phyloP scores from a whole-genome alignment of 139 green algal species.

The Haematococcus sp. region DNA sequence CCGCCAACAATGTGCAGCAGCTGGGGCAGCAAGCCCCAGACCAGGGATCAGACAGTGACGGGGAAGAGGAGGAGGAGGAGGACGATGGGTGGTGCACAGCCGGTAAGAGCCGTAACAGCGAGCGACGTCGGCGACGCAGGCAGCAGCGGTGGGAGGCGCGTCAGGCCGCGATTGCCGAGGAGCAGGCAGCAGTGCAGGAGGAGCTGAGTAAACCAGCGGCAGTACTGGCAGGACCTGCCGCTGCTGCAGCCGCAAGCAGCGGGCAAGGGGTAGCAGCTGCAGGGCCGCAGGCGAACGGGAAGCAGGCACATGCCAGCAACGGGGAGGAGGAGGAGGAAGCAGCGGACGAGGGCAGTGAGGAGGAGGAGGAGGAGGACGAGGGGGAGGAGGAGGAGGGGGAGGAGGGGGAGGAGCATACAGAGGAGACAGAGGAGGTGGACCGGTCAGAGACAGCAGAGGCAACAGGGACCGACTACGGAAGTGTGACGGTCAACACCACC shows the following conservation, averaged over 20 bases:
- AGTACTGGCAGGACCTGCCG: neutral
- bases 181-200: neutral
- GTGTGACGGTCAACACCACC: conserved; percentile 17
- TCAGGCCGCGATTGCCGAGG: neutral
- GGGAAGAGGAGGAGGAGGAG: conserved; percentile 34
- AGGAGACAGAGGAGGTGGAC: neutral
- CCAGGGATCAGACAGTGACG: neutral
- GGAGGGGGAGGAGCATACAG: conserved; percentile 2
- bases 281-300: neutral
- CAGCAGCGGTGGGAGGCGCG: conserved; percentile 19
- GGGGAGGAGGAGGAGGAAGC: neutral
- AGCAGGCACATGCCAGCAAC: neutral
- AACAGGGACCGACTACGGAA: neutral
- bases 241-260: neutral
- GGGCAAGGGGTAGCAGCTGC: neutral
- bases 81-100: conserved; percentile 27
- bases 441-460: neutral
- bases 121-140: conserved; percentile 21
- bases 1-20: neutral
- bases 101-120: conserved; percentile 29
- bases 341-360: neutral
- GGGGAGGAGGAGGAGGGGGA: conserved; percentile 1
- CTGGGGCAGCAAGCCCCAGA: neutral
- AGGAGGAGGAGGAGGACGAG: neutral
- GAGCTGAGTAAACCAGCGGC: neutral